Evolutionary conservation across 768 basidiomycete species (phyloP).

Genomic region (Pleurotus cornucopiae): DNA sequence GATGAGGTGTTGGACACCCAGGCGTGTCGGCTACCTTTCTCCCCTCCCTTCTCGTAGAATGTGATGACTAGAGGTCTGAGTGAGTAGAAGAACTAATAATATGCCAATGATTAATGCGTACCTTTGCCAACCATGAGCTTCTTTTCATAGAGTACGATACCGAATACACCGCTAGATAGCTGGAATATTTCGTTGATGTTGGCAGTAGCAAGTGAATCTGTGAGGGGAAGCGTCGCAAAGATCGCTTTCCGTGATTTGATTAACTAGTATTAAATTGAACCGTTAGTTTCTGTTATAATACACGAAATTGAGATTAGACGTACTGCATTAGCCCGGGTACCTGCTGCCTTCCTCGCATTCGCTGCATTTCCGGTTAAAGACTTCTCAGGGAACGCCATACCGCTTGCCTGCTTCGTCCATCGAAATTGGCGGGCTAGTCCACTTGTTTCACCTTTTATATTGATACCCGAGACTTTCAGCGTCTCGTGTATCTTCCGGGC

Average conservation of each 20-base stretch:
- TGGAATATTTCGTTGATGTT: background rate
- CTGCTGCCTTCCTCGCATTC: background rate
- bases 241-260: background rate
- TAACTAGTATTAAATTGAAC: background rate
- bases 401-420: background rate
- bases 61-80: no score
- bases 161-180: background rate
- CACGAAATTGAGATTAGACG: background rate
- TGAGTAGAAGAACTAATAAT: no score
- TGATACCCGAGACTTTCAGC: background rate
- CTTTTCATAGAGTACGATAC: background rate
- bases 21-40: no score
- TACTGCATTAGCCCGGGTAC: background rate
- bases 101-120: background rate
- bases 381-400: background rate
- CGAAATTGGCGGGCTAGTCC: background rate
- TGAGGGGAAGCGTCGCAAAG: background rate
- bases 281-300: background rate
- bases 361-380: background rate
- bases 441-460: background rate
- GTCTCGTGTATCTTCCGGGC: background rate
- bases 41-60: no score
- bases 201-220: background rate
- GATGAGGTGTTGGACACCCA: no score
- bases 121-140: background rate